phyloP scores from a whole-genome alignment of 306 rosid genomes.

The Luffa aegyptiaca region DNA sequence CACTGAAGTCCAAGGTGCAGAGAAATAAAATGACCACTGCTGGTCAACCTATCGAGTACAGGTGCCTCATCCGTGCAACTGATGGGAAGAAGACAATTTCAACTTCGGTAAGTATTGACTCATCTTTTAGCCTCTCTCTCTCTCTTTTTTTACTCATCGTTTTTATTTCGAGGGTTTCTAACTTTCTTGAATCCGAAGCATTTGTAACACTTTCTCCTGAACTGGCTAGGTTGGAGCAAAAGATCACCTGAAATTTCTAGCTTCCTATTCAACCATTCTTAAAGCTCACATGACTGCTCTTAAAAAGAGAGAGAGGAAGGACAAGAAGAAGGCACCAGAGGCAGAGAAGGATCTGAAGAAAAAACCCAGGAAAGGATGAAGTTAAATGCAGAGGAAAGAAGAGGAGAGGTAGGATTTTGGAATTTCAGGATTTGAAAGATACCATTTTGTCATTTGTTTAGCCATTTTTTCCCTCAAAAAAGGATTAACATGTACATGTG shows the following conservation, averaged over 20 bases:
- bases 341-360: slow-evolving; percentile 44
- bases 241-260: slow-evolving; percentile 95
- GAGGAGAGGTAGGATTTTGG: neutral
- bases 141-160: too few relatives aligned
- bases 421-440: neutral
- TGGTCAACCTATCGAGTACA: slow-evolving; percentile 60
- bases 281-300: slow-evolving; percentile 97
- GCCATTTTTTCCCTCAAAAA: neutral
- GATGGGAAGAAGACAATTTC: slow-evolving; percentile 86
- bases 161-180: neutral
- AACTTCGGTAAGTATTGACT: slow-evolving; percentile 52
- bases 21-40: slow-evolving; percentile 52
- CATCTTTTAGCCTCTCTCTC: neutral
- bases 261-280: slow-evolving; percentile 87
- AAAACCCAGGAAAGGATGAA: slow-evolving; percentile 30
- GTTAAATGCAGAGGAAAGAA: neutral
- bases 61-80: slow-evolving; percentile 92
- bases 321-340: slow-evolving; percentile 75
- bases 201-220: slow-evolving; percentile 2
- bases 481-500: neutral
- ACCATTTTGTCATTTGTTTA: neutral
- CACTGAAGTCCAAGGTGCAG: slow-evolving; percentile 66
- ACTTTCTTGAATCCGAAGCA: neutral
- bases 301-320: slow-evolving; percentile 95
- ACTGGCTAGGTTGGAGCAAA: slow-evolving; percentile 74